Evolutionary conservation across 345 rosid species (phyloP), one percentile per base, ranked within the genome.

Genomic region (Sonneratia caseolaris): DNA sequence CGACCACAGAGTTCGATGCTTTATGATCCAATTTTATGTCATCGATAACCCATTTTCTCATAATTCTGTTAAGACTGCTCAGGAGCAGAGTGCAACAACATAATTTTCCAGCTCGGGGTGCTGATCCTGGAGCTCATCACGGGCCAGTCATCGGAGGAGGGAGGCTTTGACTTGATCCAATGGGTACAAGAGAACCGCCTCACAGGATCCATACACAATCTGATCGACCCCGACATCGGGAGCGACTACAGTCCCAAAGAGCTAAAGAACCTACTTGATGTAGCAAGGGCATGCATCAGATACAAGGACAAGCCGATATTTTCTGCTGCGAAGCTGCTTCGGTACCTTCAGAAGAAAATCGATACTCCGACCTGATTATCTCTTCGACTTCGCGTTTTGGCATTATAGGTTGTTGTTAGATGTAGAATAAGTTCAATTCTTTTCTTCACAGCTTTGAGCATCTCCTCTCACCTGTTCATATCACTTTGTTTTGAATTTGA

Each of bases 171-270:
- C 76, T 69, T 91, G 78, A 79, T 91, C 76, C 84, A 95, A 71
- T 92, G 99, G 99, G 87, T 92, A 64, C 91, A 84, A 76, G 91
- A 86, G 76, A 80, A 90, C 37, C 80, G 86, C 68, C 74, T 86
- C 13, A 76, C 87, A 65, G 86, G 81, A 73, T 91, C 97, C 7
- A 84, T 90, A 9, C 84, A 87, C 42, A 88, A 82, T 70, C 89
- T 95, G 93, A 88, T 95, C 72, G 96, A 95, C 71, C 97, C 99
- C 1, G 99, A 91, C 74, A 85, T 95, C 3, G 97, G 96, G 13
- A 80, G 82, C 77, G 79, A 76, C 70, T 91, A 88, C 48, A 81
- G 79, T 73, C 84, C 90, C 2, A 82, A 70, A 62, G 91, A 91
- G 79, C 92, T 95, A 49, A 89, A 80, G 79, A 83, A 82, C 71